phyloP scores from a whole-genome alignment of 805 yeast species.

The Cyberlindnera nakhonratchasimensis region DNA sequence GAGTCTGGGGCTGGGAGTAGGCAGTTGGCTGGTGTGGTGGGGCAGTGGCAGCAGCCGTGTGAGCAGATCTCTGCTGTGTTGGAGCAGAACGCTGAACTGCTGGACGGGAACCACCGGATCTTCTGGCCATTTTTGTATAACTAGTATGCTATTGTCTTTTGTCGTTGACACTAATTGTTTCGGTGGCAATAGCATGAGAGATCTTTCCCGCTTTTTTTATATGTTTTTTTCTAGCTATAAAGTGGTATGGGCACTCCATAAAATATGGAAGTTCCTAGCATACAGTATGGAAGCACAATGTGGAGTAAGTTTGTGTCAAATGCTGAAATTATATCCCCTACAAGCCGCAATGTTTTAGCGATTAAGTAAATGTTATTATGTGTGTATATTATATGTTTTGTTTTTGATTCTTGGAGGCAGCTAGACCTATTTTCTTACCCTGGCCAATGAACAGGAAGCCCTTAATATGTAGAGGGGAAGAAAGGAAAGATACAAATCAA shows the following conservation, averaged over 20 bases:
- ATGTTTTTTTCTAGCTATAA: neutral
- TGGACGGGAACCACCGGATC: constrained; percentile 46
- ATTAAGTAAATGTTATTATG: too few relatives aligned
- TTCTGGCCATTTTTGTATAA: constrained; percentile 41
- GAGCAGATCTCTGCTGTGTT: constrained; percentile 64
- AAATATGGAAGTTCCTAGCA: too few relatives aligned
- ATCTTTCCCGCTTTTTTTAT: neutral
- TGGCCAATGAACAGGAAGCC: too few relatives aligned
- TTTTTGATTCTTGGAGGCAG: too few relatives aligned
- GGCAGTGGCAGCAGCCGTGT: constrained; percentile 60
- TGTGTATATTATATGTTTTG: too few relatives aligned
- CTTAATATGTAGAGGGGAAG: too few relatives aligned
- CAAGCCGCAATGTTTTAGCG: too few relatives aligned
- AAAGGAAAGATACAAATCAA: too few relatives aligned
- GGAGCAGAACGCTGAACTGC: constrained; percentile 37
- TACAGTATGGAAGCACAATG: too few relatives aligned
- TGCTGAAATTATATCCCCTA: too few relatives aligned
- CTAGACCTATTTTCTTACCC: too few relatives aligned
- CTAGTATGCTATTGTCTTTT: constrained; percentile 1
- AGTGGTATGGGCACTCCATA: neutral
- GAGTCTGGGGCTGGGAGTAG: constrained; percentile 54
- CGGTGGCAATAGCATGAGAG: neutral
- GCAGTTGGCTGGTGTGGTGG: constrained; percentile 40
- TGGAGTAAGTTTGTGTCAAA: too few relatives aligned
- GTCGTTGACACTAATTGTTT: neutral